A percentile compares a stretch with the other conserved stretches of the same genome.
Evolutionary conservation across 257 asterid species (phyloP).

Genomic region (Buddleja alternifolia): DNA sequence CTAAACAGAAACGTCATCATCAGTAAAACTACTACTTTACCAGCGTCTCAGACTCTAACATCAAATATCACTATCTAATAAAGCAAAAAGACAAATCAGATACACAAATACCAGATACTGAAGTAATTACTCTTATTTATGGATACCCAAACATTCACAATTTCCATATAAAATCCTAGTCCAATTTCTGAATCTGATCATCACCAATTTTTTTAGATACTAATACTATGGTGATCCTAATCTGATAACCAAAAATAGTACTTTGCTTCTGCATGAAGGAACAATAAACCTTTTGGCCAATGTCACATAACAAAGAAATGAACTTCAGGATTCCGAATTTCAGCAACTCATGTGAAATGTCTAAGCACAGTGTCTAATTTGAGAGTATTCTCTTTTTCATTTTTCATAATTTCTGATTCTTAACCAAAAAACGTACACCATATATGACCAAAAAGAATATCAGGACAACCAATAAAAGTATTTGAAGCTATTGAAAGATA

Average conservation of each 20-base stretch:
- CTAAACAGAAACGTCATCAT: conserved; percentile 9
- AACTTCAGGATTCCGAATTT: not conserved
- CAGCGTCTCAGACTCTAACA: conserved; percentile 14
- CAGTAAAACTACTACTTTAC: conserved; percentile 12
- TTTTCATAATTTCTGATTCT: not conserved
- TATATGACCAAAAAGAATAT: not conserved
- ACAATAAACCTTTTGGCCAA: not conserved
- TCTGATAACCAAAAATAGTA: not conserved
- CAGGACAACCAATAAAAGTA: not conserved
- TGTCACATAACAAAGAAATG: not conserved
- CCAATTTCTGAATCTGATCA: not conserved
- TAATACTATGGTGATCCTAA: not conserved
- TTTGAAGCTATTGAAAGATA: not conserved
- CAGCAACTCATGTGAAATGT: conserved; percentile 1
- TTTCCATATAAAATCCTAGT: conserved; percentile 6
- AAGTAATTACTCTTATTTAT: not conserved
- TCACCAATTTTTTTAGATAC: not conserved
- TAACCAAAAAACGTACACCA: not conserved
- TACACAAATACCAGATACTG: conserved; percentile 1
- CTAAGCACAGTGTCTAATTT: conserved; percentile 2
- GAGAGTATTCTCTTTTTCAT: not conserved
- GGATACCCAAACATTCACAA: conserved; percentile 8
- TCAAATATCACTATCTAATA: conserved; percentile 5
- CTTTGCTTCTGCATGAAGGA: conserved; percentile 7
- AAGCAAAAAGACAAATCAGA: conserved; percentile 2